A percentile compares a stretch with the other conserved stretches of the same genome.
Conservation (phyloP, 257 asterid species). For the Ocimum tenuiflorum region DNA sequence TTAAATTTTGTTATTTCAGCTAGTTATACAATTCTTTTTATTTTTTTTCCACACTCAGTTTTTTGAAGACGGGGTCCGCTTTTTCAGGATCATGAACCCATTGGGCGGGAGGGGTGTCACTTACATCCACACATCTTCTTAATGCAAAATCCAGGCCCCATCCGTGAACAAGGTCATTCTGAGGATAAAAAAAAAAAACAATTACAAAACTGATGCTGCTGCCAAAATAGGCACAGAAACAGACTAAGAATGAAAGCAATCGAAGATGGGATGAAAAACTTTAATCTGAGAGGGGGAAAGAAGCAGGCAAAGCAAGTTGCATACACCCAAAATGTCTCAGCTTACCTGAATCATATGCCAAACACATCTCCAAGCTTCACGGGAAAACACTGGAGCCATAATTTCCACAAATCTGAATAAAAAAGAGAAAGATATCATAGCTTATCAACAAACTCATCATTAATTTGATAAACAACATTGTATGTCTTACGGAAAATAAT, state of each 20-base stretch:
- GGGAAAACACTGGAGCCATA: conserved; percentile 99
- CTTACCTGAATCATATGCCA: conserved; percentile 99
- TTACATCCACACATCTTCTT: too few species aligned
- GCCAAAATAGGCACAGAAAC: conserved; percentile 1
- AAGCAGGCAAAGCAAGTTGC: background rate
- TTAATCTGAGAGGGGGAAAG: background rate
- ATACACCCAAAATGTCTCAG: conserved; percentile 6
- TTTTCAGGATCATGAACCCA: background rate
- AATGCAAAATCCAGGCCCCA: too few species aligned
- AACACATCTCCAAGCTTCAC: conserved; percentile 98
- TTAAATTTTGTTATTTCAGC: background rate
- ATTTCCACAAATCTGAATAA: conserved; percentile 90
- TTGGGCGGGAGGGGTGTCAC: background rate
- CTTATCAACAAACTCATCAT: conserved; percentile 1
- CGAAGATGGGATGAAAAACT: background rate
- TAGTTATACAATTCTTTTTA: background rate
- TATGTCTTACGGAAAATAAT: background rate
- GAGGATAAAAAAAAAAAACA: conserved; percentile 25
- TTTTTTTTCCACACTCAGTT: background rate
- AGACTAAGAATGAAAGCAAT: background rate
- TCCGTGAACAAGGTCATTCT: conserved; percentile 76
- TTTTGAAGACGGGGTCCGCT: background rate
- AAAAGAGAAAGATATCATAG: background rate
- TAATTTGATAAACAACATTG: background rate
- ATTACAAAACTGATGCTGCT: background rate